Evolutionary conservation across 208 protist genomes (phyloP).

Genomic region (Crithidia bombi): DNA sequence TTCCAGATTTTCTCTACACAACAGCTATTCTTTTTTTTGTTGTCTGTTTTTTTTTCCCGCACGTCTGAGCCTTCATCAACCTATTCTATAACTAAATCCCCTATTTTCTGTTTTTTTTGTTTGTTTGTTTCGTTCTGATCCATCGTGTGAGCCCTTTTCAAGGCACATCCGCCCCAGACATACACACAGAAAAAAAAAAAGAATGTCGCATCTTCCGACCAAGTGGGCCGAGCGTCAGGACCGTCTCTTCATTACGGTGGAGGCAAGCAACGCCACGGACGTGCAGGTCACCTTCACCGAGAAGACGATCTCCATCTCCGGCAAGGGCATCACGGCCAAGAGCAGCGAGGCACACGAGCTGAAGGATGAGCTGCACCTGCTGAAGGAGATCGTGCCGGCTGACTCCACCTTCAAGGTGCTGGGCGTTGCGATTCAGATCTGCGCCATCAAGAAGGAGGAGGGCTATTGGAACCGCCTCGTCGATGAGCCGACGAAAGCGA

Average conservation of each 20-base stretch:
- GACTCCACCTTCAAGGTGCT: slow-evolving; percentile 88
- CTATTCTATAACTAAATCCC: too few species aligned
- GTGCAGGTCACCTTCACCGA: slow-evolving; percentile 82
- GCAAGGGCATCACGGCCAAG: slow-evolving; percentile 74
- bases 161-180: not conserved
- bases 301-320: slow-evolving; percentile 72
- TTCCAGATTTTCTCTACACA: too few species aligned
- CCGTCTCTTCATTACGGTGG: slow-evolving; percentile 88
- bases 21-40: too few species aligned
- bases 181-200: slow-evolving; percentile 14
- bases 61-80: too few species aligned
- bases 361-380: slow-evolving; percentile 70
- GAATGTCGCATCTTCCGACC: slow-evolving; percentile 86
- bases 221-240: slow-evolving; percentile 92
- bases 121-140: not conserved
- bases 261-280: slow-evolving; percentile 73
- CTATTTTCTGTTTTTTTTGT: slow-evolving; percentile 5
- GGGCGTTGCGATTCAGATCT: slow-evolving; percentile 86
- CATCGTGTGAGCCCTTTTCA: not conserved
- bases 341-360: slow-evolving; percentile 68
- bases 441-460: slow-evolving; percentile 87
- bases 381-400: slow-evolving; percentile 83
- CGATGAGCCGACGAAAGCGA: slow-evolving; percentile 67
- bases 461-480: slow-evolving; percentile 90
- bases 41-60: too few species aligned